phyloP scores from a whole-genome alignment of 108 stramenopile genomes.

The Nitzschia palea region DNA sequence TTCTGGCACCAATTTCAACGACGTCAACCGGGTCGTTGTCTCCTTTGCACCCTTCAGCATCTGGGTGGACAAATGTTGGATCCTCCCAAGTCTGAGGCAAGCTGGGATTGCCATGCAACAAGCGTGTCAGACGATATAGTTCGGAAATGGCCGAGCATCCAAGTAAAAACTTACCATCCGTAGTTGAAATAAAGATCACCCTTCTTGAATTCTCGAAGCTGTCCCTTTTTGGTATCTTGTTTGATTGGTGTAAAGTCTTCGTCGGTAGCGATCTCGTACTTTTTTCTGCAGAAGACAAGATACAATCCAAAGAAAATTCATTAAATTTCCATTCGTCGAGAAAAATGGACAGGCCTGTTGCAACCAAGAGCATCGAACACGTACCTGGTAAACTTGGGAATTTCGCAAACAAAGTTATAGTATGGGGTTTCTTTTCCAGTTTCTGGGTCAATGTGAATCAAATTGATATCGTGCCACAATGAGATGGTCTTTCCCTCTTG shows the following conservation, averaged over 20 bases:
- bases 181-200: constrained; percentile 99
- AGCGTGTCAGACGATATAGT: neutral
- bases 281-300: constrained; percentile 62
- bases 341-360: neutral
- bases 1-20: constrained; percentile 83
- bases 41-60: constrained; percentile 82
- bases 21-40: constrained; percentile 97
- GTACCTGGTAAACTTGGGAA: constrained; percentile 93
- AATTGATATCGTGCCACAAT: constrained; percentile 90
- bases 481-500: constrained; percentile 64
- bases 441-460: constrained; percentile 71
- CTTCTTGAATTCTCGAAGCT: constrained; percentile 91
- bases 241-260: constrained; percentile 97
- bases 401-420: constrained; percentile 96
- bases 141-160: neutral
- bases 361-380: constrained; percentile 16
- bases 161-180: constrained; percentile 59
- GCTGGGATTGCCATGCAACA: constrained; percentile 16
- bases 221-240: constrained; percentile 94
- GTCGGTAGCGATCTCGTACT: constrained; percentile 94
- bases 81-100: constrained; percentile 98
- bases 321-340: too few relatives aligned
- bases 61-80: constrained; percentile 90
- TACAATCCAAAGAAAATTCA: neutral
- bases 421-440: constrained; percentile 67